Base-by-base conservation (phyloP, 345 rosid species). In the Eutrema yunnanense region DNA sequence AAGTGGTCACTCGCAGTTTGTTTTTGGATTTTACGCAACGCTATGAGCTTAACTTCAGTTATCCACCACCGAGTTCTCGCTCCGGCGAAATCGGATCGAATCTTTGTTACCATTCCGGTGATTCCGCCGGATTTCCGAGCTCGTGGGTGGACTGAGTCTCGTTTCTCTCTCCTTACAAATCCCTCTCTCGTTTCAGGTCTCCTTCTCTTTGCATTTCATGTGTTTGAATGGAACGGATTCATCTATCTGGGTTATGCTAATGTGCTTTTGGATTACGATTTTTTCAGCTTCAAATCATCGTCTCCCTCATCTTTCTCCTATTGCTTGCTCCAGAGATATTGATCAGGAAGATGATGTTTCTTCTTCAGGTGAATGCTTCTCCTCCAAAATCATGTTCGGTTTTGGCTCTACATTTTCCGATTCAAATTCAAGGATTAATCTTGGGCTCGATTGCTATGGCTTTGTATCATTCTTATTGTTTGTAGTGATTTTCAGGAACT, bases 31-130 rank as follows among this genome's bases (percentile, higher is more conserved):
- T 56, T 16, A 62, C 34, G 66, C 38, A 64, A 69, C 42, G 59
- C 69, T 40, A 85, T 88, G 96, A 82, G 86, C 62, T 72, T 87
- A 55, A 81, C 98, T 82, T 85, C 96, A 13, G 90, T 82, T 44
- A 71, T 84, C 80, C 86, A 82, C 75, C 78, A 65, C 70, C 65
- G 85, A 65, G 37, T 82, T 62, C 84, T 79, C 71, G 65, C 81
- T 72, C 82, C 90, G 62, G 81, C 74, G 26, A 81, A 78, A 22
- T 64, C 80, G 74, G 79, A 81, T 76, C 71, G 79, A 36, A 46
- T 80, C 67, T 68, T 81, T 40, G 27, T 79, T 13, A 73, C 59
- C 76, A 58, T 81, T 80, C 73, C 81, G 61, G 74, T 67, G 22
- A 12, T 65, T 26, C 79, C 81, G 14, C 66, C 80, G 66, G 61